Base-by-base conservation (phyloP, 768 basidiomycete genomes). In the Boletellus ananiceps region DNA sequence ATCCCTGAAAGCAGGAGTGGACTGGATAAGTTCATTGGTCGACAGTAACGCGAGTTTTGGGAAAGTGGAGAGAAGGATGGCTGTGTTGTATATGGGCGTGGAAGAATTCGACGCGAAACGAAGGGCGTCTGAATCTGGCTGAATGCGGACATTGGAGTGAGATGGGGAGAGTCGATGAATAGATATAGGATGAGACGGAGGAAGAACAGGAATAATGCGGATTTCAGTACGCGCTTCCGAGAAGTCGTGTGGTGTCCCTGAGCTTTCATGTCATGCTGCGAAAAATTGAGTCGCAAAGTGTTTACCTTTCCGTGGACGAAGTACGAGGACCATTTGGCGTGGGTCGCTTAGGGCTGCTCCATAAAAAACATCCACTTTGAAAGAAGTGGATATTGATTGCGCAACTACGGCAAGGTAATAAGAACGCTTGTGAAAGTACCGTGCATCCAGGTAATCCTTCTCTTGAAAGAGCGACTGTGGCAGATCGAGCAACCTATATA, bases 351-450 rank as follows among this genome's bases (percentile, higher is more conserved):
- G 69, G 0, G 75, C 66, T 2, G 81, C 83, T 12, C 79, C 74
- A 62, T 83, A 93, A 25, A 67, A 68, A 15, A 79, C 67, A n/a
- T 88, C 80, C 3, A 88, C 78, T 13, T 75, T 51, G 15, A 64
- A 72, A 14, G 83, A 64, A 8, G 67, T 67, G 37, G 69, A 69
- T 34, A 93, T 64, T 1, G 80, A 78, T 8, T 78, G 74, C 2
- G 89, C 88, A 39, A 98, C 71, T 4, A 79, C 80, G 7, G 93
- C 86, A 16, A 97, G 78, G 68, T 91, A 99, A 63, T 87, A 93
- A 0, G 91, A 84, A 34, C 90, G 77, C 63, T 98, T 98, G 63
- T 94, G 87, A 64, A 95, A 94, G 65, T 87, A 93, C 11, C 96
- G 81, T 8, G 83, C 80, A 62, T 93, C 86, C 49, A 93, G 73